A percentile compares a stretch with the other conserved stretches of the same genome.
These are phyloP conservation scores for Nakazawaea holstii DNA, from an alignment of 805 yeast genomes.

Conservation along the genomic window DNA sequence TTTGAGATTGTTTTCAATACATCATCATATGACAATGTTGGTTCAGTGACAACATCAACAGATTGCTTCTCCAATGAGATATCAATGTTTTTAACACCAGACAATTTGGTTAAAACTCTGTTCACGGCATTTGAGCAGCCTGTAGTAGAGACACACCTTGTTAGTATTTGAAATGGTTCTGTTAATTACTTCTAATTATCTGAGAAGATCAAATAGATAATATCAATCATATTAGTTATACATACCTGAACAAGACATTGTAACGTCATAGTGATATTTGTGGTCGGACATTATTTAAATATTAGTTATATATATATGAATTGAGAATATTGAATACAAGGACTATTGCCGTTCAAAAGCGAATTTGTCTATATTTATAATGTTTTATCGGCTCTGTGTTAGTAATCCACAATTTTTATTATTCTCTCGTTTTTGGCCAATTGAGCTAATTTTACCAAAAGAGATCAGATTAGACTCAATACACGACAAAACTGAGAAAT, in stretches of 20 bases:
- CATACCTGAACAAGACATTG: slow-evolving; percentile 74
- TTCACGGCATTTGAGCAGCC: slow-evolving; percentile 87
- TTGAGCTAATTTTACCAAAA: too few species aligned
- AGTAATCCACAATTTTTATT: too few species aligned
- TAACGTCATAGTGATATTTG: slow-evolving; percentile 74
- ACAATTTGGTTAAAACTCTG: slow-evolving; percentile 63
- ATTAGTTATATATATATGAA: too few species aligned
- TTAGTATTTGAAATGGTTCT: neutral
- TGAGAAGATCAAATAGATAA: neutral
- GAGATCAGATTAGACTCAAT: too few species aligned
- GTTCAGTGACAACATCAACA: slow-evolving; percentile 67
- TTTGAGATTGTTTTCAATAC: slow-evolving; percentile 79
- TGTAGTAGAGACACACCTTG: slow-evolving; percentile 3
- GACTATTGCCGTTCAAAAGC: too few species aligned
- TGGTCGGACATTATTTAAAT: slow-evolving; percentile 37
- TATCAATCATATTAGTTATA: slow-evolving; percentile 2
- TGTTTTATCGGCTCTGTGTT: too few species aligned
- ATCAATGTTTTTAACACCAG: slow-evolving; percentile 69
- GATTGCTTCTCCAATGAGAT: slow-evolving; percentile 77
- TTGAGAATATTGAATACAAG: neutral
- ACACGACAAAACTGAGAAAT: too few species aligned
- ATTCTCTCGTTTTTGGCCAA: too few species aligned
- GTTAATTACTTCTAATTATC: too few species aligned
- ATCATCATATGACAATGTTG: slow-evolving; percentile 59
- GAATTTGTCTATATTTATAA: too few species aligned